Evolutionary conservation across 305 asterid genomes (phyloP).

Genomic region (Fraxinus latifolia): DNA sequence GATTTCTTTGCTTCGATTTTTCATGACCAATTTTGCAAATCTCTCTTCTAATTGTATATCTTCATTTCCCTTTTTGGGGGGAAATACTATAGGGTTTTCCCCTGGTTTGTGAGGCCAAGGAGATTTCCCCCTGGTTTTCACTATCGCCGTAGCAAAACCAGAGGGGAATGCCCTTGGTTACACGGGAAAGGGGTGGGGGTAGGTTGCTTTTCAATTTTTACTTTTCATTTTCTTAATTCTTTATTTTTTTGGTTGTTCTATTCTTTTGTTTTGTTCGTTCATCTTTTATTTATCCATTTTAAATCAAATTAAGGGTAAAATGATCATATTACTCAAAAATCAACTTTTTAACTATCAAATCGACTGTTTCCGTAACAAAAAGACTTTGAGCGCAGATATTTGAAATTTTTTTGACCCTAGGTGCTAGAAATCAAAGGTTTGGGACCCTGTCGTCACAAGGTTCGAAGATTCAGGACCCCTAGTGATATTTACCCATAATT

Average conservation of each 20-base stretch:
- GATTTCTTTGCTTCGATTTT: neutral
- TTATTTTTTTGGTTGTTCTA: neutral
- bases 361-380: neutral
- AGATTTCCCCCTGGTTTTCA: neutral
- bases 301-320: neutral
- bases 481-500: neutral
- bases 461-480: neutral
- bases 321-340: neutral
- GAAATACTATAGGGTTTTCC: neutral
- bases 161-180: neutral
- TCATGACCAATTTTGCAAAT: neutral
- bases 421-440: neutral
- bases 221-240: neutral
- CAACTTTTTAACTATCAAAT: neutral
- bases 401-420: neutral
- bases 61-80: neutral
- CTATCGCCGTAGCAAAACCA: neutral
- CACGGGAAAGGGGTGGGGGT: neutral
- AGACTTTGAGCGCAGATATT: neutral
- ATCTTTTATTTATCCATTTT: neutral
- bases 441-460: neutral
- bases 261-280: neutral
- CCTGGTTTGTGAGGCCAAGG: neutral
- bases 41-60: neutral
- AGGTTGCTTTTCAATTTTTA: neutral